Evolutionary conservation across 768 basidiomycete genomes (phyloP).

Genomic region (Imleria badia): DNA sequence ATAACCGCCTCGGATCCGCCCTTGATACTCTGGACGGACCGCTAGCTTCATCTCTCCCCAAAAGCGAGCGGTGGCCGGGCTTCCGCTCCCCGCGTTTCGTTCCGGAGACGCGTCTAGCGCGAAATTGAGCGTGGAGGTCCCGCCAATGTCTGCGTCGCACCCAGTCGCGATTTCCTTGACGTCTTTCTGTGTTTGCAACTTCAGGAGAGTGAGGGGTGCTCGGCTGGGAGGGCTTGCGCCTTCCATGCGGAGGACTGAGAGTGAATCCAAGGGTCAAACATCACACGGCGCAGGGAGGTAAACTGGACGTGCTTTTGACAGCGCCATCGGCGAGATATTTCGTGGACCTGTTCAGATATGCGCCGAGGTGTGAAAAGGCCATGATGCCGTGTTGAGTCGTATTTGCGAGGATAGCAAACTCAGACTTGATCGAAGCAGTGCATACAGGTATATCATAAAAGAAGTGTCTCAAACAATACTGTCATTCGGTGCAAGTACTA

Average conservation of each 20-base stretch:
- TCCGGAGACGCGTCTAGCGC: conserved; percentile 58
- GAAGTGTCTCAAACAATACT: conserved; percentile 1
- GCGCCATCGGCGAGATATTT: conserved; percentile 40
- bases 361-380: conserved; percentile 24
- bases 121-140: conserved; percentile 76
- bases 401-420: background rate
- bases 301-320: conserved; percentile 38
- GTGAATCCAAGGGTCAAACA: conserved; percentile 14
- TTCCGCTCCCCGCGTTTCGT: conserved; percentile 45
- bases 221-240: conserved; percentile 66
- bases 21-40: conserved; percentile 65
- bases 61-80: conserved; percentile 62
- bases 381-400: conserved; percentile 11
- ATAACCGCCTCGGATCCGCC: conserved; percentile 79
- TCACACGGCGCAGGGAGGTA: conserved; percentile 2
- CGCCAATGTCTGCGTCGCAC: conserved; percentile 88
- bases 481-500: background rate
- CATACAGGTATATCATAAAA: background rate
- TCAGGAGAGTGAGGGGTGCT: conserved; percentile 62
- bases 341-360: conserved; percentile 41
- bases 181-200: conserved; percentile 59
- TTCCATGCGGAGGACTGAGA: conserved; percentile 69
- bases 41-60: conserved; percentile 76
- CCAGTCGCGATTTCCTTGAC: conserved; percentile 70
- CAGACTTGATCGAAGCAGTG: too few species aligned